phyloP scores from a whole-genome alignment of 116 monocot genomes.

The Papilionanthe hybrid region DNA sequence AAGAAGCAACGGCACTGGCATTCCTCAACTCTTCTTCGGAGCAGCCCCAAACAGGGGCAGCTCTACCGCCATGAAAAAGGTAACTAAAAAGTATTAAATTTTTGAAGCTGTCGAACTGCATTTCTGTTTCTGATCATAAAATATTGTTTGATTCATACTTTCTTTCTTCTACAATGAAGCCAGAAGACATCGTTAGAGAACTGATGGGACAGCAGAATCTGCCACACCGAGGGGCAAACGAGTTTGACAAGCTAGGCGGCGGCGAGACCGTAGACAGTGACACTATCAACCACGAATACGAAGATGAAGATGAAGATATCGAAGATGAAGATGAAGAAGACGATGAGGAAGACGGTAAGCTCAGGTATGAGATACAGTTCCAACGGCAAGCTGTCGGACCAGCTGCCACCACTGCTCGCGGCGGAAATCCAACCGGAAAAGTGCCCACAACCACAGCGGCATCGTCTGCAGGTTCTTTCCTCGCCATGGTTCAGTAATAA shows the following conservation, averaged over 20 bases:
- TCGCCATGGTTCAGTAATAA: slow-evolving; percentile 13
- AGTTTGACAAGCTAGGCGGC: slow-evolving; percentile 13
- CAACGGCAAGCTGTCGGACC: slow-evolving; percentile 11
- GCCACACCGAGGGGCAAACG: slow-evolving; percentile 1
- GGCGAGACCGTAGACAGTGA: slow-evolving; percentile 16
- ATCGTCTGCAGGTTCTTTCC: background rate
- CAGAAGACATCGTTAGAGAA: slow-evolving; percentile 22
- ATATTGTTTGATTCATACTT: background rate
- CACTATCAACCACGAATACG: slow-evolving; percentile 9
- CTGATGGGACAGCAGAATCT: background rate
- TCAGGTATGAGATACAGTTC: slow-evolving; percentile 24
- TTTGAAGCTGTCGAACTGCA: background rate
- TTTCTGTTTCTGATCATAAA: background rate
- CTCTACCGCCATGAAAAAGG: background rate
- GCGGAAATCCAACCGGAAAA: background rate
- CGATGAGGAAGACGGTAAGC: slow-evolving; percentile 8
- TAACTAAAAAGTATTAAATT: background rate
- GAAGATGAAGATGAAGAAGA: slow-evolving; percentile 17
- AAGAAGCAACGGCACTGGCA: slow-evolving; percentile 9
- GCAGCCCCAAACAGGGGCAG: background rate
- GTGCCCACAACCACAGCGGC: background rate
- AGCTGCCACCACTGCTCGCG: no score
- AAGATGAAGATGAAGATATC: slow-evolving; percentile 20
- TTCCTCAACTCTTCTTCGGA: background rate
- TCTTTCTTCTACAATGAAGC: slow-evolving; percentile 15